Percentiles rank a stretch among this genome's conserved stretches.
These are phyloP conservation scores for Saccharomyces pastorianus DNA, from an alignment of 1,139 yeast species.

Conservation along the genomic window DNA sequence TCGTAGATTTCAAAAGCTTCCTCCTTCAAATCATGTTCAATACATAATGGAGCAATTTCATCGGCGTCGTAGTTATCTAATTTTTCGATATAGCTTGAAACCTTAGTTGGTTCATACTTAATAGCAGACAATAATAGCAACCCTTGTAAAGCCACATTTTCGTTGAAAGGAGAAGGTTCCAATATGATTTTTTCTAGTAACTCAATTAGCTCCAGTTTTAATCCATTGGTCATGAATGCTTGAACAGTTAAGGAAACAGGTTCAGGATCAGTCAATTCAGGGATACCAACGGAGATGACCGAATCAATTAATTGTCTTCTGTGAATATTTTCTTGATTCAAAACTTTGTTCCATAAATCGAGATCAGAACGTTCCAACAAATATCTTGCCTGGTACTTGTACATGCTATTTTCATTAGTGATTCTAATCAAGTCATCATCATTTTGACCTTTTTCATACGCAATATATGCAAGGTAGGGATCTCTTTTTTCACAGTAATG, in stretches of 20 bases:
- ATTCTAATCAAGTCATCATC: conserved; percentile 83
- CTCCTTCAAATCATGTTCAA: conserved; percentile 80
- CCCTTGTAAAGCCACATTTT: conserved; percentile 91
- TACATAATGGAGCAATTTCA: conserved; percentile 88
- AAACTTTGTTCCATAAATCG: conserved; percentile 72
- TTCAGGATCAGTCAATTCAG: conserved; percentile 91
- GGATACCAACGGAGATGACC: conserved; percentile 92
- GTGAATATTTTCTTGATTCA: conserved; percentile 68
- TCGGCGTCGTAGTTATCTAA: conserved; percentile 86
- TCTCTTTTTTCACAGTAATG: conserved; percentile 98
- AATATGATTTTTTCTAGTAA: conserved; percentile 88
- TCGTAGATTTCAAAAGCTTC: conserved; percentile 93
- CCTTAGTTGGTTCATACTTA: conserved; percentile 87
- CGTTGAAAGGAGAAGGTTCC: conserved; percentile 95
- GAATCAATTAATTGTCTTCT: conserved; percentile 89
- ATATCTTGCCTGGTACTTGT: conserved; percentile 96
- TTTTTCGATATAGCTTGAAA: conserved; percentile 74
- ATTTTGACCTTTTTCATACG: conserved; percentile 90
- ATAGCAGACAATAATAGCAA: conserved; percentile 87
- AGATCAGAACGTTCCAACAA: conserved; percentile 78
- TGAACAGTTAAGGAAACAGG: conserved; percentile 93
- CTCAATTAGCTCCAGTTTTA: conserved; percentile 89
- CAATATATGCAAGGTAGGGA: conserved; percentile 94
- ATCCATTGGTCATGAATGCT: conserved; percentile 92
- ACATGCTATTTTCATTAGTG: conserved; percentile 96